Conservation (phyloP, 306 rosid genomes). For the Hippophae rhamnoides region DNA sequence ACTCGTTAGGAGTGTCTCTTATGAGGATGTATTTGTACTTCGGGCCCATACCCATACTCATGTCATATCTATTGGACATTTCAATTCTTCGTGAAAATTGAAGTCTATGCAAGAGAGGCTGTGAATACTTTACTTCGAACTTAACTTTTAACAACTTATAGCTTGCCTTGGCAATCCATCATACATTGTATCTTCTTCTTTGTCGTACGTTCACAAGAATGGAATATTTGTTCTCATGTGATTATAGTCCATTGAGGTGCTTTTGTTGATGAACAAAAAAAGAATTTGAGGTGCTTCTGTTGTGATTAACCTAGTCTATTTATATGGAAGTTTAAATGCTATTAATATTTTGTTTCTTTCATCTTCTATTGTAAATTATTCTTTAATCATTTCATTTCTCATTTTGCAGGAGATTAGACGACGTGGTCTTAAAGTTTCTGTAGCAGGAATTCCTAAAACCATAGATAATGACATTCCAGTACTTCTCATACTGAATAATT, state of each 20-base stretch:
- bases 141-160: background rate
- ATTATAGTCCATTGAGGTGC: background rate
- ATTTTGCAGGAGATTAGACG: constrained; percentile 33
- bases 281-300: too few relatives aligned
- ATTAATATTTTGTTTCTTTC: background rate
- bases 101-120: too few relatives aligned
- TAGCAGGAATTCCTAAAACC: constrained; percentile 43
- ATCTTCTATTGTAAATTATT: constrained; percentile 1
- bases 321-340: background rate
- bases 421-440: constrained; percentile 43
- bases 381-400: background rate
- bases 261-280: background rate
- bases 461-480: constrained; percentile 46
- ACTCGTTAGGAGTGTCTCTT: too few relatives aligned
- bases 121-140: background rate
- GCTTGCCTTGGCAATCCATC: background rate
- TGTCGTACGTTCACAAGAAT: background rate
- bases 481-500: constrained; percentile 11
- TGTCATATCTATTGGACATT: too few relatives aligned
- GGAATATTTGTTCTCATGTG: background rate
- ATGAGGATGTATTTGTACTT: too few relatives aligned
- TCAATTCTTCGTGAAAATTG: too few relatives aligned
- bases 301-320: background rate
- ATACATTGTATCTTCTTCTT: background rate
- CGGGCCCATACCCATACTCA: too few relatives aligned